Base-by-base conservation (phyloP, 2,329 filamentous ascomycete species). In the Didymosphaeria variabile region DNA sequence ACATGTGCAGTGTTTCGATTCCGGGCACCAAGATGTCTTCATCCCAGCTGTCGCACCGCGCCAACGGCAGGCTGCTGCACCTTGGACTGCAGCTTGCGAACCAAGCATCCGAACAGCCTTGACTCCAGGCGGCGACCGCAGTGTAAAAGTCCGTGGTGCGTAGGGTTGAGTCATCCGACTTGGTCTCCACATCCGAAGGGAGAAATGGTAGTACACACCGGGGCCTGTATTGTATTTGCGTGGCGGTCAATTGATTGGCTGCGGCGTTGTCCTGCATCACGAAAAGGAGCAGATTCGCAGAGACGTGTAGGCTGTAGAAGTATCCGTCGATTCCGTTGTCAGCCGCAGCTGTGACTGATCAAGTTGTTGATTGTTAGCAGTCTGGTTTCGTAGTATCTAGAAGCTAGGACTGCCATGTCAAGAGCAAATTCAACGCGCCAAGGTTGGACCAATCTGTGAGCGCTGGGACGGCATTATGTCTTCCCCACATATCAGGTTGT, bases 1-100 rank as follows among this genome's bases (percentile, higher is more conserved):
- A 45, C 47, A 52, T 60, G 63, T 67, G 60, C 59, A 60, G 57
- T 65, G 58, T 64, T 55, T 64, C 58, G 57, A 59, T 57, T 56
- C 55, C 54, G 56, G 51, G 50, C 53, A 58, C 53, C 38, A 56
- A 26, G 31, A 32, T 8, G 53, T 8, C 51, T 36, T 51, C 57
- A 44, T 51, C 42, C 46, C 52, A 17, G 52, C 40, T 46, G 47
- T 44, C 17, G 34, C 15, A 44, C 44, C 31, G 55, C 21, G 58
- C 57, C 58, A 57, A 59, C 59, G 57, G 47, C 44, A 21, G 8
- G 38, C 29, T 49, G 58, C 49, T 45, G 46, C 40, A 46, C 34
- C n/a, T 29, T 19, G 17, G 19, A 21, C 50, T 19, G 31, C 29
- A 52, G 34, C 34, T 8, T 15, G 34, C 42, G 19, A 45, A 12